A percentile compares a stretch with the other conserved stretches of the same genome.
Evolutionary conservation across 768 basidiomycete genomes (phyloP).

Genomic region (button mushroom (Agaricus bisporus)): DNA sequence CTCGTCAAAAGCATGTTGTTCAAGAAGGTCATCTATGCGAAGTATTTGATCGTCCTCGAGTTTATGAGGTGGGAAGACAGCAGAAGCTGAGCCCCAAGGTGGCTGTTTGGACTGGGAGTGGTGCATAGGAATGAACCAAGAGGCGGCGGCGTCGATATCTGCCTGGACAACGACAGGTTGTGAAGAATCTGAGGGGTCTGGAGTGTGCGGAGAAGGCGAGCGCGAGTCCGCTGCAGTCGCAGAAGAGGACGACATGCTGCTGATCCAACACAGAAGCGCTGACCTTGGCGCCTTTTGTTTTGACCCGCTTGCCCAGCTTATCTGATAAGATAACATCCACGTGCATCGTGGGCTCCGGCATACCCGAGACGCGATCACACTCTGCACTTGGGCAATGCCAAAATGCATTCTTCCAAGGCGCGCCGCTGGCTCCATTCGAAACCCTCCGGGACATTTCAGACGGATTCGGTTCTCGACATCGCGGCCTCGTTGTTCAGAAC

Average conservation of each 20-base stretch:
- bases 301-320: background rate
- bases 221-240: slow-evolving; percentile 53
- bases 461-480: no score
- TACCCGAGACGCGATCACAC: background rate
- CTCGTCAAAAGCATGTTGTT: slow-evolving; percentile 74
- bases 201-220: slow-evolving; percentile 67
- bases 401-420: slow-evolving; percentile 2
- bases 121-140: slow-evolving; percentile 53
- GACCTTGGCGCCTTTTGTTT: background rate
- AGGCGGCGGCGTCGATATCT: slow-evolving; percentile 39
- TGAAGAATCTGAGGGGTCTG: slow-evolving; percentile 53
- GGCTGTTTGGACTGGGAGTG: slow-evolving; percentile 33
- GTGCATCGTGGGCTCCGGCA: background rate
- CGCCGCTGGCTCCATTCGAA: background rate
- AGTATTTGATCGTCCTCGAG: slow-evolving; percentile 52
- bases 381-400: background rate
- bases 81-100: slow-evolving; percentile 37
- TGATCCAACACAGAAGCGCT: background rate
- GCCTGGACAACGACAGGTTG: slow-evolving; percentile 45
- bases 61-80: slow-evolving; percentile 35
- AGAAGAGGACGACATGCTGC: slow-evolving; percentile 55
- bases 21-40: slow-evolving; percentile 65
- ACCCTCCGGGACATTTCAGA: no score
- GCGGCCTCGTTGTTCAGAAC: no score
- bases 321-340: slow-evolving; percentile 2